Evolutionary conservation across 441 rosid genomes (phyloP), one percentile per base, ranked within the genome.

Genomic region (Viola pubescens): DNA sequence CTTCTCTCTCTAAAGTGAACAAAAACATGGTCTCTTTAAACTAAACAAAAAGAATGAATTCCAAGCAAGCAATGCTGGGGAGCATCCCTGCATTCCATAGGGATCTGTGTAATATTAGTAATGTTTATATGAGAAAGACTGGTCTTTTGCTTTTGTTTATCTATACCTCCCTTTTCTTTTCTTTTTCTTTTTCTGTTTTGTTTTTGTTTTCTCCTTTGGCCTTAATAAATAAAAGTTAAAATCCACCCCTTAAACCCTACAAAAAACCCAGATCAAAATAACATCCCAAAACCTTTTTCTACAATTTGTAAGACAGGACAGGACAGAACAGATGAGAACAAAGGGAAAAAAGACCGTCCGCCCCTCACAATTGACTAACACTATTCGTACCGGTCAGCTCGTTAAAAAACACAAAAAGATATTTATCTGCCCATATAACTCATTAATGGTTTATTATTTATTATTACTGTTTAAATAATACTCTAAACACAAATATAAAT

Each of bases 1-100:
- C 34, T 26, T 26, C 34, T 26, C 52, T 47, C 55, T 14, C 55
- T 14, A 56, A 51, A 40, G 66, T 49, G 69, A 75, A 77, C 73
- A 68, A 64, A 69, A 62, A 61, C 34, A 26, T 71, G 79, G 79
- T 81, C 82, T 74, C 79, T 79, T 79, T 73, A 76, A 78, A 72
- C 81, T 78, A 78, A 82, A 70, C 84, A 78, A 70, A 84, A 70
- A 71, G 83, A 82, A 80, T 72, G 78, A 82, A 73, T 50, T 66
- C 61, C 54, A 26, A 71, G 69, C 78, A 67, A 75, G 70, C 75
- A 67, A 79, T 77, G 87, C 77, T 70, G 87, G 81, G 73, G 38
- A 73, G 73, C 69, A 61, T 48, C 82, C 77, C 75, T 69, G 79
- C 83, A 76, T 74, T 69, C 63, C 85, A 82, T 80, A 74, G 87